These are phyloP conservation scores for Amanita thiersii DNA, from an alignment of 768 basidiomycete species.

Conservation along the genomic window DNA sequence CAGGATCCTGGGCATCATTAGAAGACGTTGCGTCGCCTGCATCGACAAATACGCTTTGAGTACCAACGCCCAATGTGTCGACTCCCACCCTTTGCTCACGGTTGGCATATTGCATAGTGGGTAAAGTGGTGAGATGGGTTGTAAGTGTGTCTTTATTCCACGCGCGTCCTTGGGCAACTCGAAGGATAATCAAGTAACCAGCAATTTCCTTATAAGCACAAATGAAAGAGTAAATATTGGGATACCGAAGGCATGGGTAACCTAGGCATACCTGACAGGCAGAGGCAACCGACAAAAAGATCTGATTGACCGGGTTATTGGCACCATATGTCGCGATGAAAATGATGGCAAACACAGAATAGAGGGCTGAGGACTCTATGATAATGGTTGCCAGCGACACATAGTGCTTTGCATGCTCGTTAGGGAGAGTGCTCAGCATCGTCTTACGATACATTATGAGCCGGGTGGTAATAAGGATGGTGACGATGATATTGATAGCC, in stretches of 20 bases:
- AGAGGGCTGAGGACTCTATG: slow-evolving; percentile 28
- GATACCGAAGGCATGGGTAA: slow-evolving; percentile 1
- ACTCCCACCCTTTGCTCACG: not conserved
- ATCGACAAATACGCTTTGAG: too few species aligned
- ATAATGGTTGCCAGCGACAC: slow-evolving; percentile 22
- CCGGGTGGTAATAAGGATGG: slow-evolving; percentile 21
- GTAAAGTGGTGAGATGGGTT: not conserved
- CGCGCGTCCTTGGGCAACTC: slow-evolving; percentile 37
- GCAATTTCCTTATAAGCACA: slow-evolving; percentile 46
- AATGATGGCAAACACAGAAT: slow-evolving; percentile 21
- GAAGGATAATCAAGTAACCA: slow-evolving; percentile 37
- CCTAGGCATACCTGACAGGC: slow-evolving; percentile 18
- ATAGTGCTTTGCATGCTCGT: slow-evolving; percentile 22
- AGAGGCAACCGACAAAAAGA: slow-evolving; percentile 20
- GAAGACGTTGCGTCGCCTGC: too few species aligned
- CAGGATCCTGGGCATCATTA: too few species aligned
- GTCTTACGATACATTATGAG: slow-evolving; percentile 20
- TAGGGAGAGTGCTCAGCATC: slow-evolving; percentile 18
- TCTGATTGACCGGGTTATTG: slow-evolving; percentile 22
- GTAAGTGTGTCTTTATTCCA: slow-evolving; percentile 25
- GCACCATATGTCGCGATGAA: slow-evolving; percentile 25
- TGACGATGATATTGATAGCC: slow-evolving; percentile 22
- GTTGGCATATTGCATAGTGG: not conserved
- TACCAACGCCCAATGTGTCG: not conserved
- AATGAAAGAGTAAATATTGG: slow-evolving; percentile 18